Evolutionary conservation across 2,329 filamentous ascomycete genomes (phyloP).

Genomic region (Botrytis paeoniae): DNA sequence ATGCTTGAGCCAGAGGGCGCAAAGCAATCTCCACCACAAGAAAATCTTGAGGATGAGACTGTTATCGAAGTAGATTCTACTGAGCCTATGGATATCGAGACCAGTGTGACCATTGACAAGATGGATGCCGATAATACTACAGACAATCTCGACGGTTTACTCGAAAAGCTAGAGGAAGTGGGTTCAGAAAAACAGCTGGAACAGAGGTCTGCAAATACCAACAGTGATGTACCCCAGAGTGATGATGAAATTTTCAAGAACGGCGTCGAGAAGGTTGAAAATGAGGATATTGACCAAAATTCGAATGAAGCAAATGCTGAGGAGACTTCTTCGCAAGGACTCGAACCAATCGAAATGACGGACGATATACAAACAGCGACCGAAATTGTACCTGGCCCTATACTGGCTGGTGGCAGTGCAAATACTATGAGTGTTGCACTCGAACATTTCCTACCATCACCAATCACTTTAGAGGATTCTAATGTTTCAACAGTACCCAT

Average conservation of each 20-base stretch:
- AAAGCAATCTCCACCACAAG: background rate
- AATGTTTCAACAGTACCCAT: background rate
- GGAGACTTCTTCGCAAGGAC: background rate
- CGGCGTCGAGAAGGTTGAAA: background rate
- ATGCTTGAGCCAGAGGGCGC: background rate
- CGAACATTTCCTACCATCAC: background rate
- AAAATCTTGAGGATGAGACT: background rate
- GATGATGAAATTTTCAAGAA: background rate
- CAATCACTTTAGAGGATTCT: background rate
- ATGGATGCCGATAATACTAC: background rate
- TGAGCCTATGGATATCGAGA: slow-evolving; percentile 8
- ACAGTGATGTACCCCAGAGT: background rate
- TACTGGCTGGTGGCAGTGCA: background rate
- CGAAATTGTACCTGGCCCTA: background rate
- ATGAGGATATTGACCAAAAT: background rate
- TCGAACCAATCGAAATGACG: background rate
- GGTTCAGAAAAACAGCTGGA: background rate
- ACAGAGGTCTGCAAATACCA: background rate
- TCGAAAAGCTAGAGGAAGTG: slow-evolving; percentile 6
- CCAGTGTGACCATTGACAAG: background rate
- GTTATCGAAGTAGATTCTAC: background rate
- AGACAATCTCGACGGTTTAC: slow-evolving; percentile 7
- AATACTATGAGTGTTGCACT: background rate
- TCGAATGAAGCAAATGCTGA: background rate
- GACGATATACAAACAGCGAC: background rate